Evolutionary conservation across 2,329 filamentous ascomycete species (phyloP).

Genomic region (Pseudogymnoascus sp.): DNA sequence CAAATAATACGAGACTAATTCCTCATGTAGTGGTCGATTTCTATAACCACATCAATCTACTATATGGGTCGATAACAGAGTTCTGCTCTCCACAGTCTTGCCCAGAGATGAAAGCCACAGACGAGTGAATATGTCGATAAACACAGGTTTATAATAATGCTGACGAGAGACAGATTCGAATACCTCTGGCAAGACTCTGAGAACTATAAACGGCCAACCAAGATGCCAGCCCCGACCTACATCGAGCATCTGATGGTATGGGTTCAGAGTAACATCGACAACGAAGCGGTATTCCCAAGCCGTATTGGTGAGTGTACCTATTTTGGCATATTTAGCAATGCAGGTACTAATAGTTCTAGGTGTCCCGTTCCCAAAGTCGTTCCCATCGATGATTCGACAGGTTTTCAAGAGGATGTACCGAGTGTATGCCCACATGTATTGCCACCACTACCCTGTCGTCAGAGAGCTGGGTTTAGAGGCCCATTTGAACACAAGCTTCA

Average conservation of each 20-base stretch:
- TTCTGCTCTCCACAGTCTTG: constrained; percentile 97
- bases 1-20: constrained; percentile 21
- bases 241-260: constrained; percentile 97
- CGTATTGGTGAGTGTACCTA: constrained; percentile 57
- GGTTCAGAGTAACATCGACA: constrained; percentile 93
- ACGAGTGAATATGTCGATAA: constrained; percentile 57
- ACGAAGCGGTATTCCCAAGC: constrained; percentile 90
- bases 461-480: constrained; percentile 91
- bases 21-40: constrained; percentile 82
- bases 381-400: constrained; percentile 79
- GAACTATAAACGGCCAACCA: constrained; percentile 89
- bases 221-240: constrained; percentile 95
- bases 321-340: constrained; percentile 34
- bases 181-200: constrained; percentile 98
- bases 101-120: constrained; percentile 99
- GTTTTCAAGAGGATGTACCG: constrained; percentile 99
- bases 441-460: constrained; percentile 96
- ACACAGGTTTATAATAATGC: not conserved
- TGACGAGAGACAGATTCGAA: constrained; percentile 59
- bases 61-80: constrained; percentile 97
- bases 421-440: constrained; percentile 98
- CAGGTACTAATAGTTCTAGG: constrained; percentile 37
- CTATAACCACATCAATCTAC: constrained; percentile 98
- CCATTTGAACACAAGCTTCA: constrained; percentile 98
- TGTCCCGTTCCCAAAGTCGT: constrained; percentile 89